phyloP scores from a whole-genome alignment of 768 basidiomycete genomes.

The Astraeus odoratus region DNA sequence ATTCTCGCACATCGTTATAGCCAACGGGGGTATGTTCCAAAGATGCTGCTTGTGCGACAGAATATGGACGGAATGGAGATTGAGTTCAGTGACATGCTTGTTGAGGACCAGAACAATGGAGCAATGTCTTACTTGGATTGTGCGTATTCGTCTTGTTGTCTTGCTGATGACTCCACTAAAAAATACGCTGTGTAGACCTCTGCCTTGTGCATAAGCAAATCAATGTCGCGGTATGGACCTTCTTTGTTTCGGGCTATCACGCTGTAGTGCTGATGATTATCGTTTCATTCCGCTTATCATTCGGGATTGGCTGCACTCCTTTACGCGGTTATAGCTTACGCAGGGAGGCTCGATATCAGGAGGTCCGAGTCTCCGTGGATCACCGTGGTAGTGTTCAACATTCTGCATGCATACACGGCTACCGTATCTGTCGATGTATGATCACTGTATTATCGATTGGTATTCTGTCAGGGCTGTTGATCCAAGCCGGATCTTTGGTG shows the following conservation, averaged over 20 bases:
- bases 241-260: not conserved
- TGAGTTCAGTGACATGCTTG: slow-evolving; percentile 94
- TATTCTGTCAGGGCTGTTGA: not conserved
- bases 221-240: slow-evolving; percentile 18
- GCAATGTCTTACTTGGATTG: slow-evolving; percentile 88
- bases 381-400: slow-evolving; percentile 22
- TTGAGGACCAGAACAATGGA: slow-evolving; percentile 97
- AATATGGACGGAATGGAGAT: slow-evolving; percentile 90
- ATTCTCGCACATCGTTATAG: slow-evolving; percentile 64
- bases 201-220: slow-evolving; percentile 31
- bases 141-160: slow-evolving; percentile 31
- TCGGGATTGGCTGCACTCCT: too few species aligned
- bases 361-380: slow-evolving; percentile 22
- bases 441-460: not conserved
- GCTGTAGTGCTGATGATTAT: slow-evolving; percentile 2
- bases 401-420: not conserved
- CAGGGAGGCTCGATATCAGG: slow-evolving; percentile 25
- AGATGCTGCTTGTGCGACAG: slow-evolving; percentile 78
- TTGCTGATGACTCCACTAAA: not conserved
- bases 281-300: too few species aligned
- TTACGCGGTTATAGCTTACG: slow-evolving; percentile 16
- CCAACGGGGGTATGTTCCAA: slow-evolving; percentile 48
- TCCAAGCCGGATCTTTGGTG: too few species aligned
- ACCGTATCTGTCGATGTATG: not conserved
- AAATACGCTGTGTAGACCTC: slow-evolving; percentile 16